Percentiles rank a stretch among this genome's conserved stretches.
Evolutionary conservation across 23 red algal genomes (phyloP).

Genomic region (Gracilariopsis chorda): DNA sequence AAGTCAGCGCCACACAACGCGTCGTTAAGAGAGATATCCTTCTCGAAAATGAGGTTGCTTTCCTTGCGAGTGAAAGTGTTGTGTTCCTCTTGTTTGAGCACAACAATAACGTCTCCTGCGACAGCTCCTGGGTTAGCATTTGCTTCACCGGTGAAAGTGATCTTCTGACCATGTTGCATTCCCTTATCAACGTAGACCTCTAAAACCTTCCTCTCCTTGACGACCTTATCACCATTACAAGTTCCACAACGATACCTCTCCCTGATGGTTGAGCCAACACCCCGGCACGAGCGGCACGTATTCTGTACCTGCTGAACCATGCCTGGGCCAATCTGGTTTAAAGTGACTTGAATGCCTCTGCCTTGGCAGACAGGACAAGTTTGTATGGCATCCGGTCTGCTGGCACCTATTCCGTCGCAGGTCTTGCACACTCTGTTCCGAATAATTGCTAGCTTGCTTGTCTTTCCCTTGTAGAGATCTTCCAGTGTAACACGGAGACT

Average conservation of each 20-base stretch:
- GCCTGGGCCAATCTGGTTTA: slow-evolving; percentile 93
- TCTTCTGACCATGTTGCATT: slow-evolving; percentile 95
- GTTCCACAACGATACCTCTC: slow-evolving; percentile 73
- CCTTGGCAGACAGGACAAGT: slow-evolving; percentile 85
- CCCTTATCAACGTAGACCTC: slow-evolving; percentile 95
- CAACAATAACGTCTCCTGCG: slow-evolving; percentile 94
- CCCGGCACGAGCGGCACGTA: slow-evolving; percentile 75
- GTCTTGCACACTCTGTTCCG: slow-evolving; percentile 87
- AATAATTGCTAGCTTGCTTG: slow-evolving; percentile 93
- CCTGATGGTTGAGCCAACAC: slow-evolving; percentile 67
- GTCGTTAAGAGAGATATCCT: slow-evolving; percentile 79
- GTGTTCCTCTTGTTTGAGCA: slow-evolving; percentile 93
- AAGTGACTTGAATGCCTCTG: slow-evolving; percentile 73
- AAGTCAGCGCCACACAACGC: slow-evolving; percentile 82
- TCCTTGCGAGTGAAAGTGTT: slow-evolving; percentile 75
- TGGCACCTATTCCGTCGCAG: slow-evolving; percentile 86
- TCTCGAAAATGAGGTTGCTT: slow-evolving; percentile 75
- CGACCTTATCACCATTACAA: slow-evolving; percentile 87
- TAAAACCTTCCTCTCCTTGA: slow-evolving; percentile 91
- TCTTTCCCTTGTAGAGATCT: slow-evolving; percentile 98
- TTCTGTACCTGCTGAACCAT: slow-evolving; percentile 99
- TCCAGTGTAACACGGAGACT: slow-evolving; percentile 83
- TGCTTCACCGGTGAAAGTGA: slow-evolving; percentile 93
- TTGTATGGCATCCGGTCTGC: slow-evolving; percentile 32
- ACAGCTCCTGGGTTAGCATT: slow-evolving; percentile 84